A percentile compares a stretch with the other conserved stretches of the same genome.
phyloP scores from a whole-genome alignment of 164 flowering plant species.

The Paratinospora sagittata region DNA sequence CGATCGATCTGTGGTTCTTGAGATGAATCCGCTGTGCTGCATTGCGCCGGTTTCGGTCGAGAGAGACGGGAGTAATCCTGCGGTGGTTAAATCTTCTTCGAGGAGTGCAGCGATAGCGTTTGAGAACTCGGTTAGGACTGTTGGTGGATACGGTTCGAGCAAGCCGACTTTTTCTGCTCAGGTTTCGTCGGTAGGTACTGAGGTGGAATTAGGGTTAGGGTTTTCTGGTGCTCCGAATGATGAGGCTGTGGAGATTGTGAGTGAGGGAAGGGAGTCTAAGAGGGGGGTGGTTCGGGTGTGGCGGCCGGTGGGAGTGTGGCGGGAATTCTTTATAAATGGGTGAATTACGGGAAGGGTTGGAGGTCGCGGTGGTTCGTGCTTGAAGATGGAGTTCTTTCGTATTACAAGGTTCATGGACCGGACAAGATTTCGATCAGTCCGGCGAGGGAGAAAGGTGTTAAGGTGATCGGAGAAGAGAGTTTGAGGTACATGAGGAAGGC shows the following conservation, averaged over 20 bases:
- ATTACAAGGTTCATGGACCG: conserved; percentile 89
- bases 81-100: conserved; percentile 33
- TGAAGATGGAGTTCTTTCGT: conserved; percentile 90
- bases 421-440: conserved; percentile 62
- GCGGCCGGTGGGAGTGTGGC: conserved; percentile 40
- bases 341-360: conserved; percentile 93
- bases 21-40: conserved; percentile 98
- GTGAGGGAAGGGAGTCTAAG: conserved; percentile 31
- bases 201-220: conserved; percentile 14
- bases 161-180: conserved; percentile 41
- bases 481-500: conserved; percentile 52
- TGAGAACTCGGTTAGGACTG: conserved; percentile 25
- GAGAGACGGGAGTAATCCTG: conserved; percentile 51
- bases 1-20: conserved; percentile 10
- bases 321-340: conserved; percentile 90
- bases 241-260: conserved; percentile 21
- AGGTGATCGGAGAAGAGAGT: conserved; percentile 78
- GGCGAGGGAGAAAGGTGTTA: conserved; percentile 42
- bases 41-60: conserved; percentile 96
- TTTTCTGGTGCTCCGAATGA: conserved; percentile 11
- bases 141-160: conserved; percentile 28
- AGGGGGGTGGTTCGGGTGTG: conserved; percentile 22
- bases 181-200: conserved; percentile 37
- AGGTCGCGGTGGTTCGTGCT: conserved; percentile 72
- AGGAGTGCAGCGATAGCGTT: conserved; percentile 32